Evolutionary conservation across 306 rosid species (phyloP), one percentile per base, ranked within the genome.

Genomic region (Acmispon strigosus): DNA sequence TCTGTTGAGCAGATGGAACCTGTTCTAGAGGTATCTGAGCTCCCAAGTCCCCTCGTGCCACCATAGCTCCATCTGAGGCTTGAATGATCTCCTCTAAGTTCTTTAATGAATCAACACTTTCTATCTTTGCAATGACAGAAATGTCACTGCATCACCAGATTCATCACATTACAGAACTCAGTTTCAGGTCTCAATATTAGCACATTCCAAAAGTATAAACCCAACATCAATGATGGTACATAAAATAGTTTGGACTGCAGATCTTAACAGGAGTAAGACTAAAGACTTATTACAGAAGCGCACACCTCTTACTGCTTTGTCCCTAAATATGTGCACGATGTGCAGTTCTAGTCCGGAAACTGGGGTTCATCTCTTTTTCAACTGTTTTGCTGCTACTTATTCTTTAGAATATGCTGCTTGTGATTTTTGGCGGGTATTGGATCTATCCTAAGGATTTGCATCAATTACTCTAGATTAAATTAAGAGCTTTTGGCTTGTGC

Each of bases 61-160:
- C 99, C 99, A 95, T 95, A 18, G 99, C 99, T 70, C 97, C 99
- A 48, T 95, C 99, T 16, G 99, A 88, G 17, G 96, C 91, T 73
- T 1, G 86, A 72, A 95, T 86, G 70, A 95, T 95, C 80, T 89
- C 99, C 77, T 95, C 96, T 87, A 95, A 81, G 85, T 94, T 94
- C 86, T 85, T 94, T 79, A 94, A 82, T 10, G 99, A 94, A 83
- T 95, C 99, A 54, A 91, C 76, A 57, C 99, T 95, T 84, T 95
- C 99, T 77, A 95, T 95, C 87, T 95, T 95, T 60, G 99, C 96
- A 78, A 95, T 82, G 55, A 91, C 85, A 55, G 96, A 69, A 66
- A 91, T 86, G 73, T 89, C 96, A 58, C 99, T 91, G 87, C 76
- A 83, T 55, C 54, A 75, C 39, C 74, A 56, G 43, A 74, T 63